Evolutionary conservation across 2,329 filamentous ascomycete genomes (phyloP).

Genomic region (Basipetospora chlamydospora): DNA sequence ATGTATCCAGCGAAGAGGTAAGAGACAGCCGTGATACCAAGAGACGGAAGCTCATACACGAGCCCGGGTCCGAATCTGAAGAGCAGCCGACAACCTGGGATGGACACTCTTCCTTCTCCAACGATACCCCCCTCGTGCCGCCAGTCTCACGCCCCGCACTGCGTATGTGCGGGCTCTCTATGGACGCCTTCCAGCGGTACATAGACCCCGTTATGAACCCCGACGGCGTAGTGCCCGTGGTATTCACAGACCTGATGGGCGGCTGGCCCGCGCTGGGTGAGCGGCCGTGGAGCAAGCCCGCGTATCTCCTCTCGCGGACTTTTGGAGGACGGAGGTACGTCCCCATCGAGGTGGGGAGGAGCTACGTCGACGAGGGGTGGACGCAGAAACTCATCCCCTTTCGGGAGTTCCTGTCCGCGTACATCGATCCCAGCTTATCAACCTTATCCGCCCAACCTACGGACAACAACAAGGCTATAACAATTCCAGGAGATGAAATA

Average conservation of each 20-base stretch:
- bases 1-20: neutral
- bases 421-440: conserved; percentile 28
- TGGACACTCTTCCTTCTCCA: conserved; percentile 5
- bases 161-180: conserved; percentile 29
- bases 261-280: conserved; percentile 65
- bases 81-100: conserved; percentile 12
- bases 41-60: too few species aligned
- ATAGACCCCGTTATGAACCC: conserved; percentile 26
- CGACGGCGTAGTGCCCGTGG: conserved; percentile 40
- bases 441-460: neutral
- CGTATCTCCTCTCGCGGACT: conserved; percentile 61
- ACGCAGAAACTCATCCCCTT: conserved; percentile 70
- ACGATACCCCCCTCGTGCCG: conserved; percentile 20
- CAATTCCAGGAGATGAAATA: too few species aligned
- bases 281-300: conserved; percentile 55
- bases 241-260: conserved; percentile 51
- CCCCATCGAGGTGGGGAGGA: conserved; percentile 72
- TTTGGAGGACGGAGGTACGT: conserved; percentile 67
- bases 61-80: too few species aligned
- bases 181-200: conserved; percentile 47
- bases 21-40: neutral
- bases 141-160: conserved; percentile 25
- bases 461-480: too few species aligned
- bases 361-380: conserved; percentile 79
- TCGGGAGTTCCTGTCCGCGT: conserved; percentile 48